Conservation (phyloP, 2,329 filamentous ascomycete genomes). For the Botrytis sinoallii region DNA sequence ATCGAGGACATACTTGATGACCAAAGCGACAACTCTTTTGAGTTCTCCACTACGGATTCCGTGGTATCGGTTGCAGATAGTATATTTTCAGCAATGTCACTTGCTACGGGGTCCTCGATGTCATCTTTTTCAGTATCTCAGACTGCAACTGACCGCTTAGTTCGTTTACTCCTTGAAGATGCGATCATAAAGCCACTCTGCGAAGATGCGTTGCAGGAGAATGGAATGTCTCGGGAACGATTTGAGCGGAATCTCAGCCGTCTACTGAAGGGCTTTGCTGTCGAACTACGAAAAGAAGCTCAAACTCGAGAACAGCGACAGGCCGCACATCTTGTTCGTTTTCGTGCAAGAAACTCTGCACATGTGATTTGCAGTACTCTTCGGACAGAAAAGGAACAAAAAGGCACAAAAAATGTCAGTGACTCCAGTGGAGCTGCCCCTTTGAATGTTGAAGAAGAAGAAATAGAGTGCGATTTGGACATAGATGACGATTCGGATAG, state of each 20-base stretch:
- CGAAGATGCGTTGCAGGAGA: conserved; percentile 3
- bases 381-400: neutral
- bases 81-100: conserved; percentile 19
- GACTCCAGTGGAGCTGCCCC: neutral
- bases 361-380: conserved; percentile 23
- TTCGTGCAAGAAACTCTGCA: conserved; percentile 23
- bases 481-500: neutral
- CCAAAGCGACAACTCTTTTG: neutral
- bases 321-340: conserved; percentile 21
- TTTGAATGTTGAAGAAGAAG: neutral
- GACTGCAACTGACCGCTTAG: conserved; percentile 20
- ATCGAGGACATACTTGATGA: neutral
- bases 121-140: conserved; percentile 19
- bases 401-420: neutral
- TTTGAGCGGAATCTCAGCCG: conserved; percentile 23
- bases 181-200: conserved; percentile 12
- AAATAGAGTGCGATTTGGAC: neutral
- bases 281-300: conserved; percentile 20
- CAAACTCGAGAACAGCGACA: conserved; percentile 17
- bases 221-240: conserved; percentile 10
- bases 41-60: conserved; percentile 6
- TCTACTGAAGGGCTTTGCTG: conserved; percentile 21
- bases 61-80: conserved; percentile 21
- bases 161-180: conserved; percentile 21
- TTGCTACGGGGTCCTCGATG: conserved; percentile 19